These are phyloP conservation scores for Aspergillus ochraceoroseus DNA, from an alignment of 2,329 filamentous ascomycete genomes.

Conservation along the genomic window DNA sequence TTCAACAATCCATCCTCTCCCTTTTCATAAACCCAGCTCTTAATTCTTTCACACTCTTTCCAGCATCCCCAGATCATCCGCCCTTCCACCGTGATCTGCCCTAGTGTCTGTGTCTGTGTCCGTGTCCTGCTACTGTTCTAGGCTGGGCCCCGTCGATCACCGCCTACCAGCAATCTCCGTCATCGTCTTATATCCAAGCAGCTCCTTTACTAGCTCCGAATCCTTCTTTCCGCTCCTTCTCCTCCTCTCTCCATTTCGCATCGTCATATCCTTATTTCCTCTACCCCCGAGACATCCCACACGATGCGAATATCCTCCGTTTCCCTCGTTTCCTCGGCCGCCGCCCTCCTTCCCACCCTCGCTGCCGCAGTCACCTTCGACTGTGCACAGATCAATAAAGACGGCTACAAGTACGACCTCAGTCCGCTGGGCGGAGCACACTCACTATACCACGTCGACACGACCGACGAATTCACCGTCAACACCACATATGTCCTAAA, in stretches of 20 bases:
- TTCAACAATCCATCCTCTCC: constrained; percentile 17
- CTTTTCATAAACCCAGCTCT: not conserved
- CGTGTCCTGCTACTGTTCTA: constrained; percentile 6
- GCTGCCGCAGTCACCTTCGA: constrained; percentile 34
- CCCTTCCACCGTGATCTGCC: constrained; percentile 4
- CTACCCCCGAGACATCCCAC: constrained; percentile 4
- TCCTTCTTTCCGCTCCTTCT: not conserved
- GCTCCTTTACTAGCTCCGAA: constrained; percentile 1
- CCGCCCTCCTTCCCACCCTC: constrained; percentile 26
- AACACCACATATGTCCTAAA: constrained; percentile 40
- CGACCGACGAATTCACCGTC: constrained; percentile 24
- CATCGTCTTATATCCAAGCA: constrained; percentile 4
- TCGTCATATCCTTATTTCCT: not conserved
- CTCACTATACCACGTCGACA: constrained; percentile 30
- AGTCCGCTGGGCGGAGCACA: constrained; percentile 39
- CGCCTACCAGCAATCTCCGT: constrained; percentile 5
- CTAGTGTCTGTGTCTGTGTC: too few species aligned
- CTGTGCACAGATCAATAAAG: constrained; percentile 35
- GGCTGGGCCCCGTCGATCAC: constrained; percentile 13
- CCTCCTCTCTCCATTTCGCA: not conserved
- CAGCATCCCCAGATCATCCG: constrained; percentile 2
- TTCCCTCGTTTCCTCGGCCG: constrained; percentile 24
- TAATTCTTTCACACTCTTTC: not conserved
- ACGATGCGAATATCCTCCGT: constrained; percentile 35
- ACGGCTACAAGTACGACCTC: constrained; percentile 40